A percentile compares a stretch with the other conserved stretches of the same genome.
Evolutionary conservation across 2,329 filamentous ascomycete species (phyloP).

Genomic region (Pseudogymnoascus sp.): DNA sequence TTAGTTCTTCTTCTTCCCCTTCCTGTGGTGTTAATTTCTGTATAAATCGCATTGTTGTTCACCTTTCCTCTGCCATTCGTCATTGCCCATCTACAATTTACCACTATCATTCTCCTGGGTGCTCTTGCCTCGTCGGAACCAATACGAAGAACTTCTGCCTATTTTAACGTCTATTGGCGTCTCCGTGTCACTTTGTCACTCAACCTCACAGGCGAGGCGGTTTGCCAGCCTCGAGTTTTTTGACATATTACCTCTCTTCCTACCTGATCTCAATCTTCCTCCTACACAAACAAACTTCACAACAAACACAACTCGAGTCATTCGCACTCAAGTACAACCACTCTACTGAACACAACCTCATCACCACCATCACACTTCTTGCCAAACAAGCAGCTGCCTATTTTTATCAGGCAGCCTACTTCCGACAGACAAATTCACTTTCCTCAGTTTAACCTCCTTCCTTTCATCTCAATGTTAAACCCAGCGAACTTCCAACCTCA

Average conservation of each 20-base stretch:
- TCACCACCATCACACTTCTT: background rate
- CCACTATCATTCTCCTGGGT: background rate
- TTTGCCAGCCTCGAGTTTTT: background rate
- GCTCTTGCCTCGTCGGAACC: background rate
- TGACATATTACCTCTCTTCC: background rate
- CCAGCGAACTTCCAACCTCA: conserved; percentile 47
- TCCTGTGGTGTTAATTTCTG: background rate
- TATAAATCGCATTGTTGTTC: background rate
- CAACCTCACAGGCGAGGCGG: background rate
- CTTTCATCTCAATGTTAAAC: conserved; percentile 4
- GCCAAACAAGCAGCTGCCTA: background rate
- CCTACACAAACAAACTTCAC: conserved; percentile 3
- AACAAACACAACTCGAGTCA: background rate
- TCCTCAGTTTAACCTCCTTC: background rate
- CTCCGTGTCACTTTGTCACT: background rate
- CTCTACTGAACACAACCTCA: background rate
- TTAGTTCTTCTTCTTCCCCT: background rate
- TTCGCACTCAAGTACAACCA: background rate
- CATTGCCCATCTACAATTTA: background rate
- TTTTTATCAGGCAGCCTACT: background rate
- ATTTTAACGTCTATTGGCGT: background rate
- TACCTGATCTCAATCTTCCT: background rate
- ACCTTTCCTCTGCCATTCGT: background rate
- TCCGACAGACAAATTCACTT: background rate
- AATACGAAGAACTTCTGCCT: background rate